These are phyloP conservation scores for Metarhizium guizhouense DNA, from an alignment of 2,329 filamentous ascomycete genomes.

Conservation along the genomic window DNA sequence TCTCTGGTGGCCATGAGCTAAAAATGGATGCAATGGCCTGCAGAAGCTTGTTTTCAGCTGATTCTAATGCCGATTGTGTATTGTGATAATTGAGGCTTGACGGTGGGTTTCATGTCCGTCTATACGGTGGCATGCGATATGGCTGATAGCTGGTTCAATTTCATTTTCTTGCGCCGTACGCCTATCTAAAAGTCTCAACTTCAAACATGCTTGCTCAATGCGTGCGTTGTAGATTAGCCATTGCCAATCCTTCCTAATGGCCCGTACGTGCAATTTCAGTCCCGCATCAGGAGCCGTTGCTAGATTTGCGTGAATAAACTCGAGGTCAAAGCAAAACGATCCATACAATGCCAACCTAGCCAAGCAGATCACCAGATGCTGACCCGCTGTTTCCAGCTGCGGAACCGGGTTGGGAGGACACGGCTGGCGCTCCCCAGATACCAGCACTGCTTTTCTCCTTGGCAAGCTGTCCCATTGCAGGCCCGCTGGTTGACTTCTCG, in stretches of 20 bases:
- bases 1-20: not conserved
- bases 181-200: conserved; percentile 29
- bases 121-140: not conserved
- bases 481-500: conserved; percentile 50
- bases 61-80: not conserved
- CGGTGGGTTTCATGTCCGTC: not conserved
- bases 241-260: not conserved
- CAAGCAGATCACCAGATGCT: conserved; percentile 39
- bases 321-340: not conserved
- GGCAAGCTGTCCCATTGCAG: conserved; percentile 87
- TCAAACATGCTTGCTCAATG: conserved; percentile 16
- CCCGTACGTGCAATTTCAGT: not conserved
- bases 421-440: conserved; percentile 74
- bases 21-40: not conserved
- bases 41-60: not conserved
- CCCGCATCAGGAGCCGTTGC: not conserved
- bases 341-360: conserved; percentile 18
- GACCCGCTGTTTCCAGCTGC: conserved; percentile 24
- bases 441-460: conserved; percentile 95
- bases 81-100: not conserved
- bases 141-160: conserved; percentile 21
- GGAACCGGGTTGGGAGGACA: conserved; percentile 23
- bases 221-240: not conserved
- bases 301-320: not conserved
- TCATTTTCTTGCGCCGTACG: conserved; percentile 28